A percentile compares a stretch with the other conserved stretches of the same genome.
phyloP scores from a whole-genome alignment of 1,284 basidiomycete genomes.

The Naganishia cerealis region DNA sequence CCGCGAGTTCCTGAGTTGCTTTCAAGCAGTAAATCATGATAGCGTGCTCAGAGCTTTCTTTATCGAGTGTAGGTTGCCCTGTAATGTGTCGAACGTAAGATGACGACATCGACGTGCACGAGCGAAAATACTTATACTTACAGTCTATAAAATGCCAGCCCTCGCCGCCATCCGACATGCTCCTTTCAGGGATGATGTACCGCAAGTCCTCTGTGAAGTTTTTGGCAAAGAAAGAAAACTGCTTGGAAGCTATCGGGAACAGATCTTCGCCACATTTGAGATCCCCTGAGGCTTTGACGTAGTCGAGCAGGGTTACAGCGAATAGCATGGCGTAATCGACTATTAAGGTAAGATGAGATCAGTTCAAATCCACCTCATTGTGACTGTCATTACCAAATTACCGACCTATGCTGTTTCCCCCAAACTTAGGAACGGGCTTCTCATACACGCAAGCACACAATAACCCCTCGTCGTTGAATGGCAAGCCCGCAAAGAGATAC shows the following conservation, averaged over 20 bases:
- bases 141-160: constrained; percentile 41
- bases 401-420: constrained; percentile 34
- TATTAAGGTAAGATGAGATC: neutral
- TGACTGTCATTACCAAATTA: neutral
- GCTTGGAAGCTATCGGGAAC: constrained; percentile 36
- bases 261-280: constrained; percentile 37
- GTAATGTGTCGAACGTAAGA: neutral
- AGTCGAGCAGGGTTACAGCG: constrained; percentile 38
- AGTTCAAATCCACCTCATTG: neutral
- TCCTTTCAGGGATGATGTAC: constrained; percentile 26
- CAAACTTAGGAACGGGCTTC: constrained; percentile 35
- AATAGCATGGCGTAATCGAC: constrained; percentile 42
- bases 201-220: constrained; percentile 25
- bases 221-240: constrained; percentile 35
- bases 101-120: too few species aligned
- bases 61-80: constrained; percentile 38
- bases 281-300: constrained; percentile 39
- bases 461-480: constrained; percentile 37
- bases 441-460: constrained; percentile 40
- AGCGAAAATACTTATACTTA: too few species aligned
- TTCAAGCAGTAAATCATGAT: constrained; percentile 36
- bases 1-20: constrained; percentile 33
- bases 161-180: constrained; percentile 21
- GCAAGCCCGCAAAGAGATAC: constrained; percentile 40
- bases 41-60: constrained; percentile 35